These are phyloP conservation scores for Cyclocybe aegerita DNA, from an alignment of 768 basidiomycete genomes.

Conservation along the genomic window DNA sequence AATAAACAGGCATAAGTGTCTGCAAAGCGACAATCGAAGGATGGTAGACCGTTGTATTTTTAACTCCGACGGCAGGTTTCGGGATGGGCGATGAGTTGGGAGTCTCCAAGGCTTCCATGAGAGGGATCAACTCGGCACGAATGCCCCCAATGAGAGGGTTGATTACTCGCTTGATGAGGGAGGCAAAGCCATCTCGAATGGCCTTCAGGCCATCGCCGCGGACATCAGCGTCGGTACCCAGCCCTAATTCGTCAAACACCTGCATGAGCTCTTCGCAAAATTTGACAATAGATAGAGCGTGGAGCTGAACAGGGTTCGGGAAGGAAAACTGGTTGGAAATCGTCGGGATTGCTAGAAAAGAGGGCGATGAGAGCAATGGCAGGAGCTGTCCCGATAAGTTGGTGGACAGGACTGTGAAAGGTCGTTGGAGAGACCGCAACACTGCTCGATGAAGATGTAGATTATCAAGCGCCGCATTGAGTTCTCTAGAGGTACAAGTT, in stretches of 20 bases:
- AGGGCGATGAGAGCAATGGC: constrained; percentile 63
- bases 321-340: constrained; percentile 50
- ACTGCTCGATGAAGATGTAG: constrained; percentile 67
- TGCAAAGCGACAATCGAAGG: constrained; percentile 62
- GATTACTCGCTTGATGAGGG: constrained; percentile 63
- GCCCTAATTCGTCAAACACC: constrained; percentile 62
- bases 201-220: constrained; percentile 69
- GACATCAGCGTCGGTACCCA: constrained; percentile 60
- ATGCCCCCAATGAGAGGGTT: constrained; percentile 64
- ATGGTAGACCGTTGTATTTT: constrained; percentile 40
- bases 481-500: constrained; percentile 46
- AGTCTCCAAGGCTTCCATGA: constrained; percentile 62
- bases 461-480: constrained; percentile 63
- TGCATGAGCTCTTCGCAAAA: constrained; percentile 77
- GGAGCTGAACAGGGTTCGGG: constrained; percentile 66
- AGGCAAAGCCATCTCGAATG: constrained; percentile 70
- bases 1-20: constrained; percentile 60
- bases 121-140: constrained; percentile 56
- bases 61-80: constrained; percentile 31
- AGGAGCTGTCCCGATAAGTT: constrained; percentile 69
- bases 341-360: constrained; percentile 52
- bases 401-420: constrained; percentile 70
- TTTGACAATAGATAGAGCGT: constrained; percentile 65
- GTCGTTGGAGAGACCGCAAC: constrained; percentile 71
- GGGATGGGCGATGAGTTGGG: constrained; percentile 28